These are phyloP conservation scores for Tanacetum coccineum DNA, from an alignment of 129 eudicot genomes.

Conservation along the genomic window DNA sequence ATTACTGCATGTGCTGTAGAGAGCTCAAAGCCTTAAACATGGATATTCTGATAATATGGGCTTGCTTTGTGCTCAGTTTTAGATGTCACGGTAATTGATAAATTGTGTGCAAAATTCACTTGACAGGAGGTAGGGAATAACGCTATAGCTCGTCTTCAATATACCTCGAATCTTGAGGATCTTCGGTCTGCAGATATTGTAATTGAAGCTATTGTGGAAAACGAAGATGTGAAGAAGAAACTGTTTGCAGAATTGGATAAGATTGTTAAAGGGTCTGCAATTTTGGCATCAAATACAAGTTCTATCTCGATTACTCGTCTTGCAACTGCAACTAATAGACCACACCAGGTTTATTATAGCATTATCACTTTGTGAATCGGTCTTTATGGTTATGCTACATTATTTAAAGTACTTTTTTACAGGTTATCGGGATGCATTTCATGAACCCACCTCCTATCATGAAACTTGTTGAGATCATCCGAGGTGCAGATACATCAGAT, in stretches of 20 bases:
- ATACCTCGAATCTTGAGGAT: constrained; percentile 67
- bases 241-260: constrained; percentile 57
- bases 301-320: constrained; percentile 86
- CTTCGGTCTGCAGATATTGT: constrained; percentile 69
- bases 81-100: background rate
- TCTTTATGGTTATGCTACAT: background rate
- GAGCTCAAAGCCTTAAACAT: background rate
- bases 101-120: constrained; percentile 10
- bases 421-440: constrained; percentile 95
- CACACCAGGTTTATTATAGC: constrained; percentile 48
- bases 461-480: constrained; percentile 87
- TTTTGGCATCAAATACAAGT: constrained; percentile 94
- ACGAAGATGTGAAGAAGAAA: constrained; percentile 83
- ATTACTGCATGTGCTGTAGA: background rate
- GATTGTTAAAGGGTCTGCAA: constrained; percentile 55
- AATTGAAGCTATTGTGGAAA: constrained; percentile 90
- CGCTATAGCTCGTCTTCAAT: constrained; percentile 45
- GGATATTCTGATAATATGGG: background rate
- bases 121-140: constrained; percentile 50
- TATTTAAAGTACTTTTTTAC: background rate
- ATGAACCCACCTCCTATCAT: constrained; percentile 96
- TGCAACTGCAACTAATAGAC: constrained; percentile 73
- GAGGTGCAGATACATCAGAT: constrained; percentile 88
- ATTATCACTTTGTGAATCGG: background rate
- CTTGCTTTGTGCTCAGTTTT: background rate